Percentiles rank a stretch among this genome's conserved stretches.
These are phyloP conservation scores for Septoria petroselini DNA, from an alignment of 2,329 filamentous ascomycete genomes.

Conservation along the genomic window DNA sequence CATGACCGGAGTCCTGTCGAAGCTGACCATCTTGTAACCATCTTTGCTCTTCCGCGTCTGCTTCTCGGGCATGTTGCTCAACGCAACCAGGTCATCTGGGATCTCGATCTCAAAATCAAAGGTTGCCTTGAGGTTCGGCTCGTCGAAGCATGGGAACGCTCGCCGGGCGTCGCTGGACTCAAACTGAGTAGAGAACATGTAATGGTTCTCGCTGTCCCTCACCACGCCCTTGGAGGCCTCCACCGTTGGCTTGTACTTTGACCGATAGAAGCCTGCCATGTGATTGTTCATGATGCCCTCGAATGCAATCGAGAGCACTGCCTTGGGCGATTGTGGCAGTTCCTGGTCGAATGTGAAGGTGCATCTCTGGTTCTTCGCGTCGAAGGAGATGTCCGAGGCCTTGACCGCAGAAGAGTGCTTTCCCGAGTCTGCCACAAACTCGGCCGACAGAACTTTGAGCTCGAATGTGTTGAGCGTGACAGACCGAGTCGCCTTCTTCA, in stretches of 20 bases:
- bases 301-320: conserved; percentile 67
- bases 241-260: conserved; percentile 81
- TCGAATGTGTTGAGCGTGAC: conserved; percentile 84
- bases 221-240: conserved; percentile 74
- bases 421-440: conserved; percentile 58
- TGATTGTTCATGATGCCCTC: conserved; percentile 84
- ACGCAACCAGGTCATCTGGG: conserved; percentile 78
- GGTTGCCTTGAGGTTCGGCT: conserved; percentile 93
- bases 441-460: conserved; percentile 68
- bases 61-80: conserved; percentile 95
- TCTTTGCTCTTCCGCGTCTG: conserved; percentile 63
- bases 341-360: conserved; percentile 73
- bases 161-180: conserved; percentile 92
- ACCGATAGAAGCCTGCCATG: conserved; percentile 92
- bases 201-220: conserved; percentile 62
- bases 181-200: conserved; percentile 88
- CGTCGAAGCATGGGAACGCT: conserved; percentile 97
- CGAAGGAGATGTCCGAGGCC: conserved; percentile 69
- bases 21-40: conserved; percentile 64
- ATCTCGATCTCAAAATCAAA: conserved; percentile 94
- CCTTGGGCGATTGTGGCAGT: conserved; percentile 64
- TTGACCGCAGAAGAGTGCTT: conserved; percentile 58
- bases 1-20: conserved; percentile 84
- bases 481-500: conserved; percentile 68
- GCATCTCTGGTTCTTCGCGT: conserved; percentile 78